Conservation (phyloP, 2,329 filamentous ascomycete genomes). For the Huntiella omanensis region DNA sequence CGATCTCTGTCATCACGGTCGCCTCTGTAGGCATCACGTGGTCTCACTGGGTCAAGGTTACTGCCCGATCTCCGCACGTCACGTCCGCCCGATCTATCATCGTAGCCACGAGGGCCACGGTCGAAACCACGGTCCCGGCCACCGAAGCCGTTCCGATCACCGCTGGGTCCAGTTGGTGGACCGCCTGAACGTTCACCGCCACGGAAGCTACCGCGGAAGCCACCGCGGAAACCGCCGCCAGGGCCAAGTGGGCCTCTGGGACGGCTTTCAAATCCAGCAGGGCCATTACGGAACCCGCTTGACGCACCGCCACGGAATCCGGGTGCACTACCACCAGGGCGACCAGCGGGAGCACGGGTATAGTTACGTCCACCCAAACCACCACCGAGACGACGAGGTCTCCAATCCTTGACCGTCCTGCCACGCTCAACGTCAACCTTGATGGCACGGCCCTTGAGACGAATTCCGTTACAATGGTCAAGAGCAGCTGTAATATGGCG, state of each 20-base stretch:
- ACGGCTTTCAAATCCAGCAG: conserved; percentile 27
- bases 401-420: conserved; percentile 85
- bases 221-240: conserved; percentile 34
- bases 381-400: conserved; percentile 75
- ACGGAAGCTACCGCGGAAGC: conserved; percentile 27
- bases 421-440: conserved; percentile 93
- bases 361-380: conserved; percentile 85
- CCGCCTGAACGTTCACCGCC: conserved; percentile 17
- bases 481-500: conserved; percentile 66
- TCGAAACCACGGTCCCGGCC: conserved; percentile 33
- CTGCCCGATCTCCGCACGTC: conserved; percentile 40
- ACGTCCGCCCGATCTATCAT: conserved; percentile 32
- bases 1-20: conserved; percentile 20
- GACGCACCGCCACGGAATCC: conserved; percentile 36
- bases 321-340: conserved; percentile 43
- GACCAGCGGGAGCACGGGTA: conserved; percentile 58
- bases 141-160: conserved; percentile 26
- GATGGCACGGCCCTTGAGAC: conserved; percentile 80
- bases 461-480: conserved; percentile 66
- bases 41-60: conserved; percentile 61
- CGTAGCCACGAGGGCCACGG: conserved; percentile 38
- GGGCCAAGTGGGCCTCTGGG: conserved; percentile 27
- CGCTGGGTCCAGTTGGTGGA: conserved; percentile 37
- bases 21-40: conserved; percentile 26
- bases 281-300: conserved; percentile 23